Evolutionary conservation across 768 basidiomycete genomes (phyloP), one percentile per base, ranked within the genome.

Genomic region (Clitopilus hobsonii): DNA sequence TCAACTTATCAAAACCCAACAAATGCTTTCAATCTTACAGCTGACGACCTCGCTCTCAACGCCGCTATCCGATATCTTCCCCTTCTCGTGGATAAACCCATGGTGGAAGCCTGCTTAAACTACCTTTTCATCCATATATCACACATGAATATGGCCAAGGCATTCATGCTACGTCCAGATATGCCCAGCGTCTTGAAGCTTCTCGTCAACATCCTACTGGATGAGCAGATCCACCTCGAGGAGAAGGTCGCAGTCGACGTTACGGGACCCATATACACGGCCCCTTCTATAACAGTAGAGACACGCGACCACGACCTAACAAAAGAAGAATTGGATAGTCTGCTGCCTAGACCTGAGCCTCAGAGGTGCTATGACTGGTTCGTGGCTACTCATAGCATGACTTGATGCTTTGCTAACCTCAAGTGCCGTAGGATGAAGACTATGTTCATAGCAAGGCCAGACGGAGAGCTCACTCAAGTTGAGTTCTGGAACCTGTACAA

Each of bases 401-500:
- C 6, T 52, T 38, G 16, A 22, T 30, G 27, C 41, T 29, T 14
- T 45, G 16, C 50, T 51, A 25, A 63, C 13, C 49, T 18, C 38
- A 14, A 18, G 13, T 49, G 38, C 28, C 18, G 22, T 64, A 94
- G 96, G 96, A 96, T 99, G 90, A 86, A 84, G 64, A 70, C 78
- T n/a, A 89, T 92, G 78, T 98, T 95, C 62, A 78, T 88, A 14
- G 75, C 85, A 16, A 86, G 86, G 57, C 69, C 85, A 1, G 85
- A 88, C 3, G 84, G 88, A 3, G 90, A 94, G 63, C 74, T 98
- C 47, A 94, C 92, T 0, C 97, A 98, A 69, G 93, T 96, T 28
- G 87, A 91, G 54, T 92, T 99, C 64, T 99, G 96, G 95, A 92
- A 84, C 54, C 78, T 94, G 11, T 99, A 99, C 72, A 87, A 89